Evolutionary conservation across 2,329 filamentous ascomycete species (phyloP).

Genomic region (Passalora sequoiae): DNA sequence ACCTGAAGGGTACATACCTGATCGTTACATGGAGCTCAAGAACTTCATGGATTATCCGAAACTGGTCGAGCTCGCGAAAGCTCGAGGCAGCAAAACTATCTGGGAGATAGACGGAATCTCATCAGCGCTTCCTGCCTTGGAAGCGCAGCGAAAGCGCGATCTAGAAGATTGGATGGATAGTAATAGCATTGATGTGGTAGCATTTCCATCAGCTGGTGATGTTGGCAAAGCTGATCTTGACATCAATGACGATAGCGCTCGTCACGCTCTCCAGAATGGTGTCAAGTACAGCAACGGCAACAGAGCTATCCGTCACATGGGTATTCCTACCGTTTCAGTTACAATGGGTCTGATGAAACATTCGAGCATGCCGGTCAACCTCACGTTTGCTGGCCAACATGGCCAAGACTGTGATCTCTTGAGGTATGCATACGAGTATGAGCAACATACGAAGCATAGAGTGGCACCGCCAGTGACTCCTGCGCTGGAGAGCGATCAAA

Average conservation of each 20-base stretch:
- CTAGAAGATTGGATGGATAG: conserved; percentile 49
- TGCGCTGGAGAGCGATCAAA: conserved; percentile 19
- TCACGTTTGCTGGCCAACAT: conserved; percentile 50
- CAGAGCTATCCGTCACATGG: conserved; percentile 49
- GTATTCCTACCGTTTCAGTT: conserved; percentile 51
- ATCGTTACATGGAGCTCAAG: conserved; percentile 36
- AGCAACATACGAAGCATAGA: conserved; percentile 22
- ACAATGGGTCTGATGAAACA: conserved; percentile 49
- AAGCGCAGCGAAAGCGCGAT: conserved; percentile 46
- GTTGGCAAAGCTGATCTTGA: conserved; percentile 49
- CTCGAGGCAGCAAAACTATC: conserved; percentile 33
- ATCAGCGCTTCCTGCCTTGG: conserved; percentile 43
- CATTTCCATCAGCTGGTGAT: conserved; percentile 49
- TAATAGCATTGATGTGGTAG: conserved; percentile 42
- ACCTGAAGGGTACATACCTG: conserved; percentile 35
- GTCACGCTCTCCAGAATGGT: conserved; percentile 46
- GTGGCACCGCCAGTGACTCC: conserved; percentile 25
- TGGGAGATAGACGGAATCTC: conserved; percentile 42
- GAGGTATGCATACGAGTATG: conserved; percentile 28
- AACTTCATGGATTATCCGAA: conserved; percentile 39
- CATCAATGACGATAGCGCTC: conserved; percentile 27
- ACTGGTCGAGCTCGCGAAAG: conserved; percentile 28
- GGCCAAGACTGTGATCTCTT: conserved; percentile 42
- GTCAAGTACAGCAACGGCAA: conserved; percentile 53
- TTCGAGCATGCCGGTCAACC: conserved; percentile 48